Evolutionary conservation across 2,329 filamentous ascomycete species (phyloP).

Genomic region (Diaporthe citrichinensis): DNA sequence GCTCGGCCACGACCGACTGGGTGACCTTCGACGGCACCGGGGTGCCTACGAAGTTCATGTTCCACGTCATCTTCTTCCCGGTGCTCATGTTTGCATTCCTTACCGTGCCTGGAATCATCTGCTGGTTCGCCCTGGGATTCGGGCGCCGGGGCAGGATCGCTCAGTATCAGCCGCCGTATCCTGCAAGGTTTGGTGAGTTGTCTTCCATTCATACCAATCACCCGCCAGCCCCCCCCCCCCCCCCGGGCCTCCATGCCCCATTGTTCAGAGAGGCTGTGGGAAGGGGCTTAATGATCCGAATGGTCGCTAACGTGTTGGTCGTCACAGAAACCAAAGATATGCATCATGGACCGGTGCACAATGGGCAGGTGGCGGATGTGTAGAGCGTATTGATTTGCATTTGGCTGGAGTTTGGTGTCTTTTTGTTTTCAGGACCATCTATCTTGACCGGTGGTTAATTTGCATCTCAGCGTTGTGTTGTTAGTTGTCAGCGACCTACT

Average conservation of each 20-base stretch:
- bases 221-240: too few relatives aligned
- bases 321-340: slow-evolving; percentile 5
- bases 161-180: slow-evolving; percentile 36
- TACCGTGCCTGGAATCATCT: slow-evolving; percentile 35
- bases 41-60: slow-evolving; percentile 24
- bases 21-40: slow-evolving; percentile 29
- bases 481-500: background rate
- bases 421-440: background rate
- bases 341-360: slow-evolving; percentile 9
- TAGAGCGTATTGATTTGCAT: background rate
- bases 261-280: background rate
- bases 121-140: slow-evolving; percentile 27
- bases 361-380: slow-evolving; percentile 9
- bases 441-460: background rate
- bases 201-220: background rate
- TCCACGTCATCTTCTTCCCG: slow-evolving; percentile 36
- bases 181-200: slow-evolving; percentile 10
- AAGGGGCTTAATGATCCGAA: background rate
- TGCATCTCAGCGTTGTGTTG: background rate
- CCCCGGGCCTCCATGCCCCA: background rate
- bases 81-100: slow-evolving; percentile 34
- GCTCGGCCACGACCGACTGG: slow-evolving; percentile 39
- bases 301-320: background rate
- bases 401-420: slow-evolving; percentile 4
- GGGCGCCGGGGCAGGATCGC: slow-evolving; percentile 30